Evolutionary conservation across 139 green algal species (phyloP), one percentile per base, ranked within the genome.

Genomic region (Coelastrella sp.): DNA sequence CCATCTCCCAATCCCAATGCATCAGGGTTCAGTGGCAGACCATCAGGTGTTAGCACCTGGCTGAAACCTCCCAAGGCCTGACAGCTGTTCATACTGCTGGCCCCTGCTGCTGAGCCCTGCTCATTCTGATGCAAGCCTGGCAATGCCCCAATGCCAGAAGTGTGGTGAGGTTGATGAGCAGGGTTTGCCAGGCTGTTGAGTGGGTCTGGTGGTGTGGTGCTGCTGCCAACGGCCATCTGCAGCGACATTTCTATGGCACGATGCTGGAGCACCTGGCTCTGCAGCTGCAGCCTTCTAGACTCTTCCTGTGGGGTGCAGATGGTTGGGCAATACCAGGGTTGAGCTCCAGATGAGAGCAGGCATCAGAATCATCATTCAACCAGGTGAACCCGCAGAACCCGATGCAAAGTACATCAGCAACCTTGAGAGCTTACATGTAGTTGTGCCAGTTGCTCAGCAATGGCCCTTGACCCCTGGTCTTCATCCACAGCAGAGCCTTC

Each of bases 261-360:
- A 89, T 93, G 78, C 80, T 91, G 90, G 70, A 94, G 85, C 14
- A 79, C 7, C 63, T 72, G 20, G 80, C 88, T 92, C 60, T 92
- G 90, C 80, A 89, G 61, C 92, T 94, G 92, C 85, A 94, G 85
- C 72, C 76, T 61, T 57, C 88, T 76, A 15, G 87, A 92, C 90
- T 94, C 92, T 73, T 93, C 88, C 80, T 94, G 92, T 66, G 58
- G 14, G 59, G 6, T 8, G 20, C 15, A 35, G n/a, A 78, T 4
- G 14, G 63, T 49, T 49, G 35, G 35, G 35, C 35, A 49, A 49
- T 49, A 49, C 35, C 63, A 70, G 63, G 63, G 14, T 70, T 15
- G 11, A 70, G 12, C 14, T 70, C 63, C 63, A 12, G 11, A 70
- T 70, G 12, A 70, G 3, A 70, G 14, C 12, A 49, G 35, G 35